phyloP scores from a whole-genome alignment of 2,329 filamentous ascomycete genomes.

The Plenodomus tracheiphilus region DNA sequence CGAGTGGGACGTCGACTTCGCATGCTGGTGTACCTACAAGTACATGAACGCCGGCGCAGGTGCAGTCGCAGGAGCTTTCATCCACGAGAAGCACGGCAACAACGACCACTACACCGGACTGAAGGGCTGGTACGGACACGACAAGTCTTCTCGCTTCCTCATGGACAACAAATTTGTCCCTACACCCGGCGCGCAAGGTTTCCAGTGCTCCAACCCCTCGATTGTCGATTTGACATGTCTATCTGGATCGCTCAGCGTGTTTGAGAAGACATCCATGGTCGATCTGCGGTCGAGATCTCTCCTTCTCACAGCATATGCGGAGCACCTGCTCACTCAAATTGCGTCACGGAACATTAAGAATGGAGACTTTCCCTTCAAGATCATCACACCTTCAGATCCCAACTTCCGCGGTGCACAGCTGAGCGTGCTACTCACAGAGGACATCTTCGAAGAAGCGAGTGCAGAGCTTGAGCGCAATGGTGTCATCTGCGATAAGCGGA shows the following conservation, averaged over 20 bases:
- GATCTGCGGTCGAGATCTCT: conserved; percentile 71
- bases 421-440: conserved; percentile 70
- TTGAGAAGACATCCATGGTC: conserved; percentile 70
- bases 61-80: conserved; percentile 75
- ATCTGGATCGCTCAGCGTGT: conserved; percentile 71
- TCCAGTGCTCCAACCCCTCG: conserved; percentile 81
- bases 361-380: conserved; percentile 43
- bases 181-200: conserved; percentile 76
- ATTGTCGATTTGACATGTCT: conserved; percentile 79
- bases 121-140: conserved; percentile 84
- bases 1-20: conserved; percentile 89
- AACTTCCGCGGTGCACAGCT: conserved; percentile 75
- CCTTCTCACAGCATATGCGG: conserved; percentile 69
- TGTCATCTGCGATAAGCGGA: conserved; percentile 79
- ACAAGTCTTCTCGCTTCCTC: conserved; percentile 74
- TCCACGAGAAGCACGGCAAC: conserved; percentile 72
- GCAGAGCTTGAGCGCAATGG: conserved; percentile 67
- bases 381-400: conserved; percentile 71
- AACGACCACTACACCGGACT: conserved; percentile 68
- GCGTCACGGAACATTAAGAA: conserved; percentile 24
- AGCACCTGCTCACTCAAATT: conserved; percentile 31
- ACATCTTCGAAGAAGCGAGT: conserved; percentile 69
- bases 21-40: conserved; percentile 93
- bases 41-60: conserved; percentile 88
- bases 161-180: conserved; percentile 84